Percentiles rank a stretch among this genome's conserved stretches.
phyloP scores from a whole-genome alignment of 768 basidiomycete genomes.

The Boletales sp. region DNA sequence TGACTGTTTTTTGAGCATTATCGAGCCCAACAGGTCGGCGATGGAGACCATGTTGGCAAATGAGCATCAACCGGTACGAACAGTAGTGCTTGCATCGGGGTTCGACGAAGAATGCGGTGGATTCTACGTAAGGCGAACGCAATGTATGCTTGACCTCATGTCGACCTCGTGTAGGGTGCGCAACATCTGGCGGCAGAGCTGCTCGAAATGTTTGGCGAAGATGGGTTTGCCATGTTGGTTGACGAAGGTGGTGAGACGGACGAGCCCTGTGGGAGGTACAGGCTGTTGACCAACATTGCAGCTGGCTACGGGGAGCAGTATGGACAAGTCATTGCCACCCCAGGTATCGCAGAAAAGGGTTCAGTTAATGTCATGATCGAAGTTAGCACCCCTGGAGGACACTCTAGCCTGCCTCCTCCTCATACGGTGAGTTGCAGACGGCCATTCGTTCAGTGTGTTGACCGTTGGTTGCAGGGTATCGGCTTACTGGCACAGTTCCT shows the following conservation, averaged over 20 bases:
- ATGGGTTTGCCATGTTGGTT: conserved; percentile 73
- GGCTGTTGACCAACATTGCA: conserved; percentile 10
- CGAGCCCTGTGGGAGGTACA: not conserved
- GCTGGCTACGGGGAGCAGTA: conserved; percentile 50
- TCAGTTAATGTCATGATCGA: conserved; percentile 59
- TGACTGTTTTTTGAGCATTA: not conserved
- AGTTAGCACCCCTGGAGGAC: conserved; percentile 72
- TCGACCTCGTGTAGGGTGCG: conserved; percentile 46
- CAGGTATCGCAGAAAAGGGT: conserved; percentile 75
- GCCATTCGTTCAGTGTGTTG: not conserved
- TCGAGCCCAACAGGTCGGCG: conserved; percentile 36
- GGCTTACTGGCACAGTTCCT: conserved; percentile 75
- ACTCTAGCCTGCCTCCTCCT: conserved; percentile 77
- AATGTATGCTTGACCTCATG: not conserved
- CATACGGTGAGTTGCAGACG: conserved; percentile 59
- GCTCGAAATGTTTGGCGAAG: conserved; percentile 58
- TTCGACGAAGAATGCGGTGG: conserved; percentile 77
- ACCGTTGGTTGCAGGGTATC: conserved; percentile 54
- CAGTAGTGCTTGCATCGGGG: conserved; percentile 60
- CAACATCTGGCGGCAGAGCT: conserved; percentile 45
- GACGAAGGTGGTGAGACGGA: conserved; percentile 76
- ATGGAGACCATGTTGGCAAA: conserved; percentile 63
- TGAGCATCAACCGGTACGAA: conserved; percentile 62
- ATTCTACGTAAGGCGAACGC: conserved; percentile 31
- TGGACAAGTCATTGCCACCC: conserved; percentile 55